Evolutionary conservation across 1,284 basidiomycete species (phyloP).

Genomic region (Hymenochaete sp.): DNA sequence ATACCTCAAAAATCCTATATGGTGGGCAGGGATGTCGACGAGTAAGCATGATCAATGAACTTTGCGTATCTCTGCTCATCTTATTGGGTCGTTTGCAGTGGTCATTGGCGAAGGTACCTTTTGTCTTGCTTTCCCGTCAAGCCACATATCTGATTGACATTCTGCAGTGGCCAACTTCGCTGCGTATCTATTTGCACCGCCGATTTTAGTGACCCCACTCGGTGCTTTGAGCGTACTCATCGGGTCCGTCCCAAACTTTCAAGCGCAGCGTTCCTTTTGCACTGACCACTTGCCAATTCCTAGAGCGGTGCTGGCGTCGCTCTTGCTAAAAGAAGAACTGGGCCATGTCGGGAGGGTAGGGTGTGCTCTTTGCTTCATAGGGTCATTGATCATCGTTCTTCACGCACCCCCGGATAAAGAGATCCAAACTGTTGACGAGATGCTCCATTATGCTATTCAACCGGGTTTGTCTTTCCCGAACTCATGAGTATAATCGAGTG

Average conservation of each 20-base stretch:
- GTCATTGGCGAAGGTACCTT: conserved; percentile 77
- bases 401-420: conserved; percentile 96
- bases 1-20: conserved; percentile 90
- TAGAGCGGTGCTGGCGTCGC: conserved; percentile 88
- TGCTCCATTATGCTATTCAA: conserved; percentile 82
- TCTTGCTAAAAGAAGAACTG: conserved; percentile 89
- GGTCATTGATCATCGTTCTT: conserved; percentile 91
- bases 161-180: conserved; percentile 91
- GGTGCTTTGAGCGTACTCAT: conserved; percentile 97
- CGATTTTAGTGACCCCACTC: conserved; percentile 93
- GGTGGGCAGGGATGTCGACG: conserved; percentile 96
- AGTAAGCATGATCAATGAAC: conserved; percentile 48
- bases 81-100: conserved; percentile 42
- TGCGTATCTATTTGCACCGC: conserved; percentile 96
- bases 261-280: conserved; percentile 24
- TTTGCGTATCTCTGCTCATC: conserved; percentile 15
- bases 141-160: not conserved
- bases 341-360: conserved; percentile 90
- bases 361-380: conserved; percentile 85
- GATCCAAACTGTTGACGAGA: conserved; percentile 90
- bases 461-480: conserved; percentile 50
- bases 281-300: not conserved
- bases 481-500: conserved; percentile 10
- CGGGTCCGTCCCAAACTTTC: conserved; percentile 44
- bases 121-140: not conserved